Percentiles rank a stretch among this genome's conserved stretches.
These are phyloP conservation scores for Fusarium camptoceras DNA, from an alignment of 2,329 filamentous ascomycete genomes.

Conservation along the genomic window DNA sequence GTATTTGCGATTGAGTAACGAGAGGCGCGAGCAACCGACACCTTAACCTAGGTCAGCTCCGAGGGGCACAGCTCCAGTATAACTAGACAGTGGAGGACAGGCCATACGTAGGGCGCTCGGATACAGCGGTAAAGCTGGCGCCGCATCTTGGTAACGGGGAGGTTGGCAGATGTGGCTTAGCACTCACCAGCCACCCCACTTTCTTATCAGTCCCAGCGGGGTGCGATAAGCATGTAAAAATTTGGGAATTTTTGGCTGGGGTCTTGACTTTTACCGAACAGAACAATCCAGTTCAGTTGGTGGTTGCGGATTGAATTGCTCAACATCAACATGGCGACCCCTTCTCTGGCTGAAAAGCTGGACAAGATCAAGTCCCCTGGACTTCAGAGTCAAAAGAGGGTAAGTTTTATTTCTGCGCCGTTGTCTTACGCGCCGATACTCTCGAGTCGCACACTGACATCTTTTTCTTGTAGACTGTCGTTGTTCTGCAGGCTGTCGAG, in stretches of 20 bases:
- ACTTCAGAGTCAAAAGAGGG: slow-evolving; percentile 94
- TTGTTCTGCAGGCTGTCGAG: slow-evolving; percentile 91
- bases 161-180: slow-evolving; percentile 31
- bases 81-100: slow-evolving; percentile 38
- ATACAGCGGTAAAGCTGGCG: slow-evolving; percentile 47
- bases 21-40: slow-evolving; percentile 42
- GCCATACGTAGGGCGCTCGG: slow-evolving; percentile 30
- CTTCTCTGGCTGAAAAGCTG: slow-evolving; percentile 82
- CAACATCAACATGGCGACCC: slow-evolving; percentile 59
- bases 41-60: slow-evolving; percentile 42
- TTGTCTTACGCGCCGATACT: neutral
- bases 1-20: slow-evolving; percentile 36
- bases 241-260: slow-evolving; percentile 46
- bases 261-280: slow-evolving; percentile 47
- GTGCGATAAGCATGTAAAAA: slow-evolving; percentile 49
- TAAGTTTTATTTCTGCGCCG: slow-evolving; percentile 55
- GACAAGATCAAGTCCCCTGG: slow-evolving; percentile 98
- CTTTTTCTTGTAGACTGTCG: slow-evolving; percentile 70
- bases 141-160: slow-evolving; percentile 41
- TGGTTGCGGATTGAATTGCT: slow-evolving; percentile 47
- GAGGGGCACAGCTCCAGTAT: slow-evolving; percentile 45
- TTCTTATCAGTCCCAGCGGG: slow-evolving; percentile 46
- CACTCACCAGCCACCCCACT: slow-evolving; percentile 8
- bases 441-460: slow-evolving; percentile 27
- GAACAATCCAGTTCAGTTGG: slow-evolving; percentile 44